These are phyloP conservation scores for Aspergillus ochraceus DNA, from an alignment of 2,329 filamentous ascomycete genomes.

Conservation along the genomic window DNA sequence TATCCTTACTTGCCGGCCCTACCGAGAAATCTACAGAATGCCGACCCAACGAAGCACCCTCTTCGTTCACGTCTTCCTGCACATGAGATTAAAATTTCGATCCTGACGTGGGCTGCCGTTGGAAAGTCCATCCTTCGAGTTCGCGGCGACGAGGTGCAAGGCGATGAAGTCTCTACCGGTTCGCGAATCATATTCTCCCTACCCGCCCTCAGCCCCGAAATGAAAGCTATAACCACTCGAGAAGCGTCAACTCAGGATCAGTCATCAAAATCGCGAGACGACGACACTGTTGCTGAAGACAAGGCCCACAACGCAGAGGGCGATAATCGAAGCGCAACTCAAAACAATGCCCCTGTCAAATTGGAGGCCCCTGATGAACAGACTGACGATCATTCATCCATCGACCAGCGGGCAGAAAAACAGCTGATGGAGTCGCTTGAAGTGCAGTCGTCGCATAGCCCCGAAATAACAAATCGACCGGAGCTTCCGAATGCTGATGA, in stretches of 20 bases:
- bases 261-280: conserved; percentile 9
- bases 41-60: conserved; percentile 32
- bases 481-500: conserved; percentile 28
- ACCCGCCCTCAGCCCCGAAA: conserved; percentile 31
- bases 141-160: conserved; percentile 40
- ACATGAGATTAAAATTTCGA: conserved; percentile 37
- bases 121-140: conserved; percentile 51
- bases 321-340: conserved; percentile 10
- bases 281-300: conserved; percentile 12
- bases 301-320: conserved; percentile 16
- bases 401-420: conserved; percentile 38
- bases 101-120: conserved; percentile 48
- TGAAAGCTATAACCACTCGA: conserved; percentile 15
- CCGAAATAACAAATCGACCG: conserved; percentile 21
- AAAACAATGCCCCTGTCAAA: conserved; percentile 10
- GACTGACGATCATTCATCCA: conserved; percentile 33
- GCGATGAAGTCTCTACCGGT: conserved; percentile 31
- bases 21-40: conserved; percentile 28
- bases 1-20: conserved; percentile 49
- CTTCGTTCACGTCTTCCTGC: conserved; percentile 39
- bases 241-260: conserved; percentile 18
- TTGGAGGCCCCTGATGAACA: conserved; percentile 21
- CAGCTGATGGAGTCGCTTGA: conserved; percentile 40
- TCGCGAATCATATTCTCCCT: conserved; percentile 44
- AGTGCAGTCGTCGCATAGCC: conserved; percentile 25